Base-by-base conservation (phyloP, 2,329 filamentous ascomycete species). In the Ascochyta clinopodiicola region DNA sequence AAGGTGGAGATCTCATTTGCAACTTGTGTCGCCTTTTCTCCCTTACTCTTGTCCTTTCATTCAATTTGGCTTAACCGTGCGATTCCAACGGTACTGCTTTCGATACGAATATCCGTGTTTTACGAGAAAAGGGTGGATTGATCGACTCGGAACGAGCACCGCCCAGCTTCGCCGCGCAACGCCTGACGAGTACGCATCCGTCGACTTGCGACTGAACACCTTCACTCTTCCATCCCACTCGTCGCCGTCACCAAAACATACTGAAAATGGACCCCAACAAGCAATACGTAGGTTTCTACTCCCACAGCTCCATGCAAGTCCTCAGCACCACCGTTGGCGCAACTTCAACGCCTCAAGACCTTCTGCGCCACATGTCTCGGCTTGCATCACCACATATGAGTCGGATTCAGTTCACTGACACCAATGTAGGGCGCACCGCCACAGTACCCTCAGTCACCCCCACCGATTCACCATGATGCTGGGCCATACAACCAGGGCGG, bases 391-490 rank as follows among this genome's bases (percentile, higher is more conserved):
- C 22, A 27, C 43, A 17, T 25, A 2, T 46, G 24, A 51, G 64
- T 50, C 37, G 34, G n/a, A 19, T 22, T 21, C 42, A 32, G 17
- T 68, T 66, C 63, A 70, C 56, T 39, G 50, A 36, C 60, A 59
- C 21, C 25, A 51, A 27, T 17, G 4, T 17, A 56, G 52, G 69
- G 70, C 59, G 70, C 73, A 47, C 72, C 73, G 12, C 73, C 74
- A 6, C 53, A 67, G 31, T 76, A 75, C 60, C 72, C 71, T 12
- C 62, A 68, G 51, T 63, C 66, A 4, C 71, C 71, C 13, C 65
- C 68, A 3, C 72, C 71, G n/a, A 50, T 63, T 27, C 71, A 74
- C 59, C 57, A 70, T 38, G 71, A 74, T 55, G 63, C 66, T 34
- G 64, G 64, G 35, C 61, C 70, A 35, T 55, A 61, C 51, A 62